These are phyloP conservation scores for Wakefieldia striispora DNA, from an alignment of 768 basidiomycete species.

Conservation along the genomic window DNA sequence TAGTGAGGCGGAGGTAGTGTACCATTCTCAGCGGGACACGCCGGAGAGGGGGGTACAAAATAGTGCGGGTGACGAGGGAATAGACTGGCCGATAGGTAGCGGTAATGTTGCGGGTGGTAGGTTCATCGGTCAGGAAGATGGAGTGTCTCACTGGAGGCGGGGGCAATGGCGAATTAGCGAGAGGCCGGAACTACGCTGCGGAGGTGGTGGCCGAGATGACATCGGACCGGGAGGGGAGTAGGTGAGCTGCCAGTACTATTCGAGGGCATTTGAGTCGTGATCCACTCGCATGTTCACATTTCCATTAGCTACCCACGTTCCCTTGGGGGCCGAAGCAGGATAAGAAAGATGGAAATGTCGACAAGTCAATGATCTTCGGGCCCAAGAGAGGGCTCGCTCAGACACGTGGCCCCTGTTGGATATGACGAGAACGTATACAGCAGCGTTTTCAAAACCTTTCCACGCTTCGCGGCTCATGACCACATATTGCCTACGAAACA, in stretches of 20 bases:
- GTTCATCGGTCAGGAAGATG: slow-evolving; percentile 35
- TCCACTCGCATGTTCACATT: too few relatives aligned
- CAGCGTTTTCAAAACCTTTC: slow-evolving; percentile 42
- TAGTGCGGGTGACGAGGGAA: slow-evolving; percentile 32
- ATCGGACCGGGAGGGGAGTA: slow-evolving; percentile 27
- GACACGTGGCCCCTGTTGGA: too few relatives aligned
- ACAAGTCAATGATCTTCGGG: too few relatives aligned
- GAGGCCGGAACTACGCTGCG: slow-evolving; percentile 30
- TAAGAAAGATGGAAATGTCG: too few relatives aligned
- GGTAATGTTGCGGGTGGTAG: slow-evolving; percentile 33
- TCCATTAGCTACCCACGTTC: too few relatives aligned
- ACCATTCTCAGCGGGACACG: slow-evolving; percentile 21
- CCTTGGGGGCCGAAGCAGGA: too few relatives aligned
- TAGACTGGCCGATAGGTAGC: slow-evolving; percentile 17
- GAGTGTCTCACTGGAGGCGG: slow-evolving; percentile 35
- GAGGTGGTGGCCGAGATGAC: slow-evolving; percentile 16
- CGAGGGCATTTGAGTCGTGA: slow-evolving; percentile 26
- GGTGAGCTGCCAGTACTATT: slow-evolving; percentile 21
- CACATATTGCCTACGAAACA: slow-evolving; percentile 89
- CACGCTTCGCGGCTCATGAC: slow-evolving; percentile 63
- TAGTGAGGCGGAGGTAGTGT: slow-evolving; percentile 32
- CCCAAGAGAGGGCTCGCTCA: too few relatives aligned
- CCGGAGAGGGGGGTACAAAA: slow-evolving; percentile 40
- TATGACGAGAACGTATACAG: not conserved
- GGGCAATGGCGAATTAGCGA: slow-evolving; percentile 27